Evolutionary conservation across 2,329 filamentous ascomycete species (phyloP).

Genomic region (Trichoderma sp.): DNA sequence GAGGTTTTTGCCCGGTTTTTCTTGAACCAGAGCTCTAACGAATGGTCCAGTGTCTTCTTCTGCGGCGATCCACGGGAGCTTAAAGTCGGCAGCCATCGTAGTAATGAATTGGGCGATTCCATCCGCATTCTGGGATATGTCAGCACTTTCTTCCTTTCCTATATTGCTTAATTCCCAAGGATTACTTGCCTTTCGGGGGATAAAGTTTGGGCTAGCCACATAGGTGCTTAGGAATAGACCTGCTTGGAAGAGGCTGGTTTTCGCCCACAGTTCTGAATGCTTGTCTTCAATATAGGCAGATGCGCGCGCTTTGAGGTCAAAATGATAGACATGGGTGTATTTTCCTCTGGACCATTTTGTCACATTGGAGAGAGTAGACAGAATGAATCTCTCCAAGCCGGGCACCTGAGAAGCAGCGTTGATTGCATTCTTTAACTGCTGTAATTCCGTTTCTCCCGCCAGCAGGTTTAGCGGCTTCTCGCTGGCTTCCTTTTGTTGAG

Average conservation of each 20-base stretch:
- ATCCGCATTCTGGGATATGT: not conserved
- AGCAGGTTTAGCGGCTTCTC: slow-evolving; percentile 27
- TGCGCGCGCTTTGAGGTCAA: not conserved
- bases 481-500: not conserved
- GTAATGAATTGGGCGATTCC: slow-evolving; percentile 28
- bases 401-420: slow-evolving; percentile 26
- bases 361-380: slow-evolving; percentile 41
- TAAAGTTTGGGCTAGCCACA: not conserved
- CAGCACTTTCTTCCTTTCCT: not conserved
- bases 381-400: slow-evolving; percentile 41
- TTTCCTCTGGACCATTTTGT: slow-evolving; percentile 28
- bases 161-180: not conserved
- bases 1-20: slow-evolving; percentile 28
- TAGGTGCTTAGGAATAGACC: not conserved
- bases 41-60: slow-evolving; percentile 33
- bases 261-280: not conserved
- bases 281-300: not conserved
- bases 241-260: not conserved
- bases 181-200: not conserved
- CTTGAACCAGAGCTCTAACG: slow-evolving; percentile 30
- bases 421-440: not conserved
- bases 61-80: slow-evolving; percentile 30
- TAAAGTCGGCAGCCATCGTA: slow-evolving; percentile 24
- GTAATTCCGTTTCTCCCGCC: not conserved
- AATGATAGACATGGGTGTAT: not conserved